Evolutionary conservation across 1,284 basidiomycete genomes (phyloP), one percentile per base, ranked within the genome.

Genomic region (Malassezia psittaci): DNA sequence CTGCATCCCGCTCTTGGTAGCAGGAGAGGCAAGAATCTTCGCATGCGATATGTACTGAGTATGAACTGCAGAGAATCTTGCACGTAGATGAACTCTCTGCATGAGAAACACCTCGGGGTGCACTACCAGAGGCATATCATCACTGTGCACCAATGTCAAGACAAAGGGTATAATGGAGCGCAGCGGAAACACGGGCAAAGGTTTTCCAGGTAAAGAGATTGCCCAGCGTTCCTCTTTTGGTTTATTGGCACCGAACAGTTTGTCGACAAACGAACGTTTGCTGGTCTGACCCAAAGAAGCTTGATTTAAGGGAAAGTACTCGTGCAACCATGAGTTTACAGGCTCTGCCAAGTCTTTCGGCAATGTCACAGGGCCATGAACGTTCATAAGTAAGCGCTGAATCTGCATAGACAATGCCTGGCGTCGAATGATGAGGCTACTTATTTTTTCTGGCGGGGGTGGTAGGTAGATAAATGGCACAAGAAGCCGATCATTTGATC

Each of bases 391-490:
- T 36, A 62, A 53, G 36, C 48, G 51, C 15, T 58, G 60, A 40
- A 64, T 61, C 45, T 61, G 57, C 12, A 50, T 45, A 3, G 63
- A 58, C 3, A 64, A 48, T 3, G 55, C 44, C 24, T 60, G 49
- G 24, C 68, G 49, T 15, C 57, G 50, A 3, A 57, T 45, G 8
- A 70, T 52, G 15, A 60, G 45, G 9, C 55, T 7, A 16, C 53
- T 37, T 1, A 57, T 48, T 12, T 51, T 44, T 4, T 55, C 47
- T 10, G 57, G 59, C 6, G 68, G 68, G n/a, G 68, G 55, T 1
- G 68, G 67, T 11, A 71, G 51, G 44, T 69, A 71, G 19, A 65
- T 61, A 37, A 71, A 71, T 1, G 68, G 68, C 8, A 65, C 64
- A 37, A 68, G 62, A 55, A 67, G 59, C 38, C 68, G 59, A 12